phyloP scores from a whole-genome alignment of 768 basidiomycete species.

The Tylopilus vinaceipallidus region DNA sequence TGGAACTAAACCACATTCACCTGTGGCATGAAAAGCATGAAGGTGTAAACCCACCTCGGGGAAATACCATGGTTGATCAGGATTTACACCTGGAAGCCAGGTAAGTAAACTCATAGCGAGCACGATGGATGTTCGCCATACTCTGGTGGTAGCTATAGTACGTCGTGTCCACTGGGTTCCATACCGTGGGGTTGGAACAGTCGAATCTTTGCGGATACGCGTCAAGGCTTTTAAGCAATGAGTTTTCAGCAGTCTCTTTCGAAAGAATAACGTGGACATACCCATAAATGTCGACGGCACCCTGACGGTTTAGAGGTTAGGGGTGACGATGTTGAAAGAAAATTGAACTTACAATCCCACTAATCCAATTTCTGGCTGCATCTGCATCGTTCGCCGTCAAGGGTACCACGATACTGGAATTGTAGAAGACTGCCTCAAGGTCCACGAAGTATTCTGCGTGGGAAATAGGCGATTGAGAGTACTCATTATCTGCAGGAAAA shows the following conservation, averaged over 20 bases:
- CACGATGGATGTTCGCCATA: constrained; percentile 5
- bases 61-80: constrained; percentile 63
- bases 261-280: constrained; percentile 22
- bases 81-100: constrained; percentile 39
- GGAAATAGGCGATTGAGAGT: constrained; percentile 46
- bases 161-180: constrained; percentile 61
- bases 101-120: constrained; percentile 22
- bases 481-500: constrained; percentile 64
- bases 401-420: constrained; percentile 61
- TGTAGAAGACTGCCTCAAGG: constrained; percentile 53
- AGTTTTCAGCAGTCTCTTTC: background rate
- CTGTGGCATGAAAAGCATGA: constrained; percentile 1
- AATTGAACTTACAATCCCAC: constrained; percentile 53
- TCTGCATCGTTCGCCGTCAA: constrained; percentile 75
- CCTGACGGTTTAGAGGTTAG: constrained; percentile 36
- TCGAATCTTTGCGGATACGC: constrained; percentile 80
- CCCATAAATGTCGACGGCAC: constrained; percentile 72
- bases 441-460: constrained; percentile 60
- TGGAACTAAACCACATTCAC: constrained; percentile 48
- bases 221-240: constrained; percentile 45
- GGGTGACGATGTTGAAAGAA: background rate
- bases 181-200: constrained; percentile 67
- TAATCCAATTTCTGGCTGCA: constrained; percentile 57
- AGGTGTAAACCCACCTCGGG: constrained; percentile 49
- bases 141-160: constrained; percentile 63